Conservation (phyloP, 1,139 yeast species). For the Candida tetrigidarum region DNA sequence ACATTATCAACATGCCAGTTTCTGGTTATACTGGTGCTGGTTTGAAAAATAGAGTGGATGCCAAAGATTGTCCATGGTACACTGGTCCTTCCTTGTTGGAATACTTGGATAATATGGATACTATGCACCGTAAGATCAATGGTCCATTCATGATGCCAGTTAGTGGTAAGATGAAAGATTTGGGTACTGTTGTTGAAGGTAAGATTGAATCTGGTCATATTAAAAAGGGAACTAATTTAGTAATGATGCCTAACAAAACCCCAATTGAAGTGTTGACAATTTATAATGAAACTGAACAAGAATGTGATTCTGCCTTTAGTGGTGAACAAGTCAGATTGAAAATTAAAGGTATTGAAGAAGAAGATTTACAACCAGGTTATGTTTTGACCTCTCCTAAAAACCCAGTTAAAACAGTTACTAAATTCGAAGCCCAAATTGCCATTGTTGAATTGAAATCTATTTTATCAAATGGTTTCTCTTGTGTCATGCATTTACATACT, state of each 20-base stretch:
- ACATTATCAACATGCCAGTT: constrained; percentile 92
- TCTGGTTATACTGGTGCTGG: constrained; percentile 99
- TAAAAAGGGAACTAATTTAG: constrained; percentile 72
- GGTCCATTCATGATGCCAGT: constrained; percentile 98
- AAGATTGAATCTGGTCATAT: constrained; percentile 96
- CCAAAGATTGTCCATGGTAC: constrained; percentile 88
- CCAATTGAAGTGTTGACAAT: constrained; percentile 84
- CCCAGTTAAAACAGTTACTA: constrained; percentile 91
- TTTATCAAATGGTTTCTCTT: constrained; percentile 92
- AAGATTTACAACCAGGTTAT: constrained; percentile 89
- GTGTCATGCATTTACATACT: constrained; percentile 99
- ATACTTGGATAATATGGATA: constrained; percentile 81
- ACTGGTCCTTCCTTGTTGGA: constrained; percentile 90
- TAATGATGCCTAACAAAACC: constrained; percentile 91
- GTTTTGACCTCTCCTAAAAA: constrained; percentile 83
- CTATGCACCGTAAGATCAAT: constrained; percentile 82
- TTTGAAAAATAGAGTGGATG: constrained; percentile 79
- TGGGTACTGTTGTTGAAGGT: constrained; percentile 98
- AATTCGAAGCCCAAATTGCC: constrained; percentile 95
- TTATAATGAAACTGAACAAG: constrained; percentile 94
- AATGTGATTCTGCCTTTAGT: constrained; percentile 85
- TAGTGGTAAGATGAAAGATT: constrained; percentile 91
- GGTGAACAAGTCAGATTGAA: constrained; percentile 98
- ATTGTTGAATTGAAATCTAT: constrained; percentile 95
- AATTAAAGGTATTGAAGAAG: constrained; percentile 96